phyloP scores from a whole-genome alignment of 164 flowering plant species.

The Cinnamomum chago region DNA sequence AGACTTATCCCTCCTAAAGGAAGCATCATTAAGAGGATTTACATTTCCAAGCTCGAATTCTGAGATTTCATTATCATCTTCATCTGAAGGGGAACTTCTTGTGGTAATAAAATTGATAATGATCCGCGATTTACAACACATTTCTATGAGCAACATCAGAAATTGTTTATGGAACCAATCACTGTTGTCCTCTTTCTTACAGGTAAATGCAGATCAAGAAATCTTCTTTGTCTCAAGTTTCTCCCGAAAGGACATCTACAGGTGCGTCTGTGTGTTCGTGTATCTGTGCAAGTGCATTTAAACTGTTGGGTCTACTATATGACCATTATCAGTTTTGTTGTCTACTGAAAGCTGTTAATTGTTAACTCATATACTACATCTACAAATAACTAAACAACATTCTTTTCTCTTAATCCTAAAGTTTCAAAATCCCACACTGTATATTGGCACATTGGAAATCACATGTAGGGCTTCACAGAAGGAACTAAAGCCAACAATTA shows the following conservation, averaged over 20 bases:
- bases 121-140: not conserved
- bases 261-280: constrained; percentile 36
- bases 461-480: too few species aligned
- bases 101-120: constrained; percentile 38
- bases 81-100: constrained; percentile 65
- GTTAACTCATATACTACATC: not conserved
- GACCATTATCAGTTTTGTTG: too few species aligned
- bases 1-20: constrained; percentile 63
- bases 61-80: constrained; percentile 43
- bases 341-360: too few species aligned
- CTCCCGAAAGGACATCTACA: constrained; percentile 42
- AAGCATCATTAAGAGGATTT: constrained; percentile 65
- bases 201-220: constrained; percentile 85
- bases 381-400: not conserved
- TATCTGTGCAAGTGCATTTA: not conserved
- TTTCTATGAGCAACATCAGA: not conserved
- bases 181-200: constrained; percentile 12
- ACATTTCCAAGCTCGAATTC: constrained; percentile 31
- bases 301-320: not conserved
- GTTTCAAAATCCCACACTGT: too few species aligned
- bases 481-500: too few species aligned
- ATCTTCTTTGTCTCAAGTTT: constrained; percentile 52
- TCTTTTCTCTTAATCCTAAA: too few species aligned
- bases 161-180: not conserved
- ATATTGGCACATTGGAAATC: too few species aligned